phyloP scores from a whole-genome alignment of 345 rosid species.

The Dimocarpus longan region DNA sequence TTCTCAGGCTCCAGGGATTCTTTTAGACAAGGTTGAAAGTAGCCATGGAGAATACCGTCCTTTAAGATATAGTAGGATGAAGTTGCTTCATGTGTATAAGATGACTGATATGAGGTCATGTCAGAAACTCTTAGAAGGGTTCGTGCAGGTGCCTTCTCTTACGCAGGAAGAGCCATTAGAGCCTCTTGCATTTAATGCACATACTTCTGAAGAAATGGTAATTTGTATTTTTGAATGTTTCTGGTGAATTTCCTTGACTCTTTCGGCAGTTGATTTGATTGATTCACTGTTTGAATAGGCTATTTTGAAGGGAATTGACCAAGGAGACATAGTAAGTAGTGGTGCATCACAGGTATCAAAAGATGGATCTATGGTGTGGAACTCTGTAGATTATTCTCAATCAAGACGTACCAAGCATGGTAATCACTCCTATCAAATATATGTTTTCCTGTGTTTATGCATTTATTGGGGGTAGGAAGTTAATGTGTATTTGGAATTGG shows the following conservation, averaged over 20 bases:
- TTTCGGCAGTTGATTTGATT: constrained; percentile 25
- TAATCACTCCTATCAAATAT: constrained; percentile 35
- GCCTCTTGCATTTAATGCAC: constrained; percentile 79
- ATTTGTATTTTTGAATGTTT: constrained; percentile 12
- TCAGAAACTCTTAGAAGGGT: constrained; percentile 50
- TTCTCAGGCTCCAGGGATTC: constrained; percentile 47
- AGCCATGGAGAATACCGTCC: constrained; percentile 49
- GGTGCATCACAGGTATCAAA: constrained; percentile 77
- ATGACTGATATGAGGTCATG: constrained; percentile 51
- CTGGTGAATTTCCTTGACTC: constrained; percentile 20
- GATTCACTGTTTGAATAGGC: constrained; percentile 41
- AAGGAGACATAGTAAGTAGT: constrained; percentile 79
- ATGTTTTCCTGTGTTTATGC: constrained; percentile 16
- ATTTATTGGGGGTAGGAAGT: constrained; percentile 12
- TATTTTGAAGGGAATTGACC: constrained; percentile 77
- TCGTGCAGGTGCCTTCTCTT: constrained; percentile 71
- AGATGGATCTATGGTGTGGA: constrained; percentile 64
- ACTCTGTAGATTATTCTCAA: constrained; percentile 46
- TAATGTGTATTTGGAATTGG: constrained; percentile 27
- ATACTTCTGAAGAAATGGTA: constrained; percentile 83
- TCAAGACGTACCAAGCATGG: constrained; percentile 68
- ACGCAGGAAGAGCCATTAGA: constrained; percentile 68
- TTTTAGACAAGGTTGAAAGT: constrained; percentile 57
- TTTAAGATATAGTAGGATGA: constrained; percentile 74
- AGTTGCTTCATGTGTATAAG: constrained; percentile 76